Percentiles rank a stretch among this genome's conserved stretches.
phyloP scores from a whole-genome alignment of 495 filamentous ascomycete genomes.

The Aspergillus sclerotiicarbonarius region DNA sequence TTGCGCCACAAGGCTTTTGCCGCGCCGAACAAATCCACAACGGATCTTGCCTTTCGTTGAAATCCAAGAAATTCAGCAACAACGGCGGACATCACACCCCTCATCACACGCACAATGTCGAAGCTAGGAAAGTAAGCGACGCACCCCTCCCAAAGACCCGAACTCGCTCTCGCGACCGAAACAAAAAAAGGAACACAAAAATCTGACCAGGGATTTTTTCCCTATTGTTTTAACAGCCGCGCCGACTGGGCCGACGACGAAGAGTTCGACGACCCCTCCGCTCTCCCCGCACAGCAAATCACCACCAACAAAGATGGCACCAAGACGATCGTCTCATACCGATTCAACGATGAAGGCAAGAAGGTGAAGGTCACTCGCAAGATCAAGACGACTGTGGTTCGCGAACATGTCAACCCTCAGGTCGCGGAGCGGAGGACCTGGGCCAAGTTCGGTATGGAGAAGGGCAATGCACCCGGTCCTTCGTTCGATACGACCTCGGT shows the following conservation, averaged over 20 bases:
- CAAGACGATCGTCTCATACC: constrained; percentile 89
- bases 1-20: constrained; percentile 39
- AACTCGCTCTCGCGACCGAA: not conserved
- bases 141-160: not conserved
- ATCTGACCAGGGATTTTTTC: constrained; percentile 23
- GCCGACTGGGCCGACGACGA: constrained; percentile 98
- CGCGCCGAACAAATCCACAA: constrained; percentile 50
- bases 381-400: constrained; percentile 83
- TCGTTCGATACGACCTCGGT: constrained; percentile 84
- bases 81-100: constrained; percentile 25
- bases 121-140: constrained; percentile 46
- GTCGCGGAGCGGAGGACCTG: constrained; percentile 90
- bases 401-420: constrained; percentile 92
- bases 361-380: constrained; percentile 94
- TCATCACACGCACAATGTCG: constrained; percentile 40
- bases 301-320: constrained; percentile 96
- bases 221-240: constrained; percentile 44
- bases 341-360: constrained; percentile 87
- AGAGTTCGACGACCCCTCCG: constrained; percentile 76
- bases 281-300: constrained; percentile 80
- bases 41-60: constrained; percentile 37
- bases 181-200: not conserved
- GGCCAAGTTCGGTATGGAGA: constrained; percentile 89
- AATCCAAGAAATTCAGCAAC: constrained; percentile 48
- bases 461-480: constrained; percentile 63